Percentiles rank a stretch among this genome's conserved stretches.
These are phyloP conservation scores for Pichia sp. DNA, from an alignment of 1,139 yeast genomes.

Conservation along the genomic window DNA sequence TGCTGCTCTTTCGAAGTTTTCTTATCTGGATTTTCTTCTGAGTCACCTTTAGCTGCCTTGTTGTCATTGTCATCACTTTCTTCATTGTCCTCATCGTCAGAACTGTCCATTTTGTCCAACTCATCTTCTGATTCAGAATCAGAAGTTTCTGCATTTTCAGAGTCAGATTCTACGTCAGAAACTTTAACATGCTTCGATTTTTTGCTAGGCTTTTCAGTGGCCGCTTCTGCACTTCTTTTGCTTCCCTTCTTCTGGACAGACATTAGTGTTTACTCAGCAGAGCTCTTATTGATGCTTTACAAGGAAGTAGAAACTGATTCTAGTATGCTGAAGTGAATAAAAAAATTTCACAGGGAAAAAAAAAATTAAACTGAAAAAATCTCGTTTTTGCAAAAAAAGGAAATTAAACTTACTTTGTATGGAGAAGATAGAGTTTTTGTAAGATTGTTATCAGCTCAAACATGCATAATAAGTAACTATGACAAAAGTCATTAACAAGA, in stretches of 20 bases:
- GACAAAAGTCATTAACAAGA: neutral
- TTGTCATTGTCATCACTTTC: slow-evolving; percentile 31
- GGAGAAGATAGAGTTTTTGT: neutral
- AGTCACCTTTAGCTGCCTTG: neutral
- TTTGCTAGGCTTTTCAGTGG: slow-evolving; percentile 16
- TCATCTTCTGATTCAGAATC: slow-evolving; percentile 20
- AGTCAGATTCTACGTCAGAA: slow-evolving; percentile 16
- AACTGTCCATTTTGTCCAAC: slow-evolving; percentile 27
- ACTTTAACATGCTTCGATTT: slow-evolving; percentile 19
- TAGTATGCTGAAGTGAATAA: neutral
- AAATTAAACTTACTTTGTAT: neutral
- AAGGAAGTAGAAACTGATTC: neutral
- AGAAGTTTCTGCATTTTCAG: slow-evolving; percentile 12
- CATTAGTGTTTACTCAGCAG: slow-evolving; percentile 15
- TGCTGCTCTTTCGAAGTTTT: slow-evolving; percentile 66
- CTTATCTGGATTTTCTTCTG: slow-evolving; percentile 30
- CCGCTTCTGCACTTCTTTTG: slow-evolving; percentile 24
- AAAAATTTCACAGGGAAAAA: slow-evolving; percentile 1
- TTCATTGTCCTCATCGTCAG: slow-evolving; percentile 16
- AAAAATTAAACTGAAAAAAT: neutral
- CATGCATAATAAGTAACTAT: neutral
- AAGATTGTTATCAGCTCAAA: neutral
- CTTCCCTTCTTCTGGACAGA: slow-evolving; percentile 21
- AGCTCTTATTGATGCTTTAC: neutral
- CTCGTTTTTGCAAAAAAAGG: slow-evolving; percentile 4